Evolutionary conservation across 306 rosid genomes (phyloP), one percentile per base, ranked within the genome.

Genomic region (cucumber (Cucumis sativus)): DNA sequence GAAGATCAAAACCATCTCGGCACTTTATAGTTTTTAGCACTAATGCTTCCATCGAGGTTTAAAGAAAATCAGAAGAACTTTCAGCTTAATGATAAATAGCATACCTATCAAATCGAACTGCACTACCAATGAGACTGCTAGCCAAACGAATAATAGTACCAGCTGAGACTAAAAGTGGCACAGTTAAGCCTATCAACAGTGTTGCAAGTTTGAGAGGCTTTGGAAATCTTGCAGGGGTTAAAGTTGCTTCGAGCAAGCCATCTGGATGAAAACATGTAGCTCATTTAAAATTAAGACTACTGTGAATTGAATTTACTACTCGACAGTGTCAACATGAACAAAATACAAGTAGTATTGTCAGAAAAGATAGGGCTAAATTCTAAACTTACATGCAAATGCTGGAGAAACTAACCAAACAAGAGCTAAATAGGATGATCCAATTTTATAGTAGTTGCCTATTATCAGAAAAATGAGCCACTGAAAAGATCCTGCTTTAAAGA

Each of bases 221-320:
- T 28, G 98, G 97, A 60, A 92, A 82, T 83, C 96, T 86, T 68
- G 80, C 72, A 60, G 98, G 93, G 84, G 87, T 66, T 70, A 95
- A 87, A 61, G 98, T 95, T 5, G 98, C 98, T 88, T 95, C 98
- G 63, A 95, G 89, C 83, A 95, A 86, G 56, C 98, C 98, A 88
- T 89, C 98, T 95, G 89, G 11, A 84, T 81, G 64, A 80, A 76
- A 55, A 79, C 75, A 83, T 16, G 25, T 10, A 15, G 45, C 54
- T 37, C 80, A 78, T 70, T 56, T 69, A 77, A 65, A 69, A 64
- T 10, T 71, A 33, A 79, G 40, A 13, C 21, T 18, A 55, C 39
- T 17, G 1, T 23, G 17, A 23, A 80, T 47, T 28, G 18, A 51
- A 25, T 71, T 71, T 23, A 25, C 8, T 47, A 71, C 37, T 69